Evolutionary conservation across 2,329 filamentous ascomycete species (phyloP), one percentile per base, ranked within the genome.

Genomic region (Verticillium zaregamsianum): DNA sequence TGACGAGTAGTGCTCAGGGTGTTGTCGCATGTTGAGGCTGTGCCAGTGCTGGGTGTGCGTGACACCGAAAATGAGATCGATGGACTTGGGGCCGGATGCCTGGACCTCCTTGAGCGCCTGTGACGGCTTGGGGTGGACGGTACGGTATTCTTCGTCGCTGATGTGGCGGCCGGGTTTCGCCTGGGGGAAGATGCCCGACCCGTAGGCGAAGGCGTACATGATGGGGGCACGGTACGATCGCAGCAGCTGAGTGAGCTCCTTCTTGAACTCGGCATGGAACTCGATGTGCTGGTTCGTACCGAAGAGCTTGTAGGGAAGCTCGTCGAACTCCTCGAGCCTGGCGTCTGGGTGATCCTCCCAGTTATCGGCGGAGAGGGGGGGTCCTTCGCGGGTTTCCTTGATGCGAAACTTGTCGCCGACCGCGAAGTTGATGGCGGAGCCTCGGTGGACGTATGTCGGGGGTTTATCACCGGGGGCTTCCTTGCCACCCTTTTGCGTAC

Each of bases 11-110:
- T 99, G 95, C 69, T 96, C 85, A 8, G 91, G 90, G 72, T 99
- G 90, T 73, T 97, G 90, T 66, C 85, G 83, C 68, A 99, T 81
- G 71, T 99, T 99, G 64, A 99, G 82, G 37, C 90, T 93, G 77
- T 99, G 95, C 92, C 94, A 99, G 77, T 99, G 95, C 72, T 99
- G 91, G 1, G 91, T 92, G 74, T 96, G 92, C 1, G 91, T 92
- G 12, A 98, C 94, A 31, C 94, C 95, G 73, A 99, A 95, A 68
- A 99, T 96, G 73, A 99, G 97, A 77, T 99, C 95, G 66, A 99
- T 96, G 89, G 98, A 96, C 79, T 97, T 97, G 14, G 92, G 92
- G 1, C 88, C 88, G 33, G 92, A 91, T 69, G 92, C 89, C 75
- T 98, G 94, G 67, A 93, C 91, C 67, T 92, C 91, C 67, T 90